These are phyloP conservation scores for Dendrobium nobile DNA, from an alignment of 106 monocot genomes.

Conservation along the genomic window DNA sequence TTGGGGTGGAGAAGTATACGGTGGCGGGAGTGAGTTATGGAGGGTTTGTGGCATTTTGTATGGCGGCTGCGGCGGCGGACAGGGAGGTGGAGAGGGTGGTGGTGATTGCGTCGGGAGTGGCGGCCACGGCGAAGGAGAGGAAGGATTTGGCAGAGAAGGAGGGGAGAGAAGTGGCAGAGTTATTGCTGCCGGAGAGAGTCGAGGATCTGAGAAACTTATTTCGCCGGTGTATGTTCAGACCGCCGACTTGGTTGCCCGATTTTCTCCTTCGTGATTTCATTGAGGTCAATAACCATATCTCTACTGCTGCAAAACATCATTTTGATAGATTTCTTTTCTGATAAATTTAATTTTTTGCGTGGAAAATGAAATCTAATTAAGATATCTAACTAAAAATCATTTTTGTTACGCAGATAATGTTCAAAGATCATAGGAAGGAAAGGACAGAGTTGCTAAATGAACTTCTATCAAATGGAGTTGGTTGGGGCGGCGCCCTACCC, in stretches of 20 bases:
- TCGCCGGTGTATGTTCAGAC: constrained; percentile 25
- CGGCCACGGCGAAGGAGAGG: constrained; percentile 33
- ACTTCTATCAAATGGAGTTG: constrained; percentile 44
- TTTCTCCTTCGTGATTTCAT: constrained; percentile 67
- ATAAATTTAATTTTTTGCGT: too few relatives aligned
- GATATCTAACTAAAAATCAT: too few relatives aligned
- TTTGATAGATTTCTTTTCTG: too few relatives aligned
- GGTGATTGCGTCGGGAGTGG: constrained; percentile 50
- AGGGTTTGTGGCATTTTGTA: constrained; percentile 55
- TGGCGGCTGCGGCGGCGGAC: constrained; percentile 26
- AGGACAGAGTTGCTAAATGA: constrained; percentile 48
- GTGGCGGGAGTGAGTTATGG: constrained; percentile 58
- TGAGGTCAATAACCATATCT: constrained; percentile 24
- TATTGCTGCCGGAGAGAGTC: constrained; percentile 29
- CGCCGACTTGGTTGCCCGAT: constrained; percentile 38
- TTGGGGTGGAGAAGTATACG: background rate
- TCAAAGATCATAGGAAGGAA: constrained; percentile 51
- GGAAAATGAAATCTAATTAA: too few relatives aligned
- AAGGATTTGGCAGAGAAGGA: constrained; percentile 14
- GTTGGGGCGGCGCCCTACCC: constrained; percentile 36
- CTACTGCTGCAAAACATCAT: too few relatives aligned
- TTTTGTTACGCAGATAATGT: constrained; percentile 36
- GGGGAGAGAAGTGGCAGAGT: constrained; percentile 7
- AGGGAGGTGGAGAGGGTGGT: constrained; percentile 13
- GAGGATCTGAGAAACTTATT: constrained; percentile 12